Evolutionary conservation across 768 basidiomycete genomes (phyloP).

Genomic region (Termitomyces heimii): DNA sequence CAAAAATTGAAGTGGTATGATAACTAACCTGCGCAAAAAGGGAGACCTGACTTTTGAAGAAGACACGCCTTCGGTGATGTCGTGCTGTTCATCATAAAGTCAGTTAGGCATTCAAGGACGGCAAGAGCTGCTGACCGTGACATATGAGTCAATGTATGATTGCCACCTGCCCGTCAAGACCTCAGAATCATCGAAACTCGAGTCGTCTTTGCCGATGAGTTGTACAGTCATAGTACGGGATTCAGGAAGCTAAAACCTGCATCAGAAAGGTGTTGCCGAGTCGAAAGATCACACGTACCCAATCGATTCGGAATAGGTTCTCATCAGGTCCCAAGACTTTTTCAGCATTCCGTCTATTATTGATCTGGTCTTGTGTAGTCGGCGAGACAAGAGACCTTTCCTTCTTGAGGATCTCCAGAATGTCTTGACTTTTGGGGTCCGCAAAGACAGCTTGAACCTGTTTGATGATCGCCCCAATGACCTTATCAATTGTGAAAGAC

Average conservation of each 20-base stretch:
- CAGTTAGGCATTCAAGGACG: neutral
- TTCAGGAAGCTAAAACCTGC: constrained; percentile 45
- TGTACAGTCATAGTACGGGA: constrained; percentile 67
- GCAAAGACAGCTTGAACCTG: constrained; percentile 76
- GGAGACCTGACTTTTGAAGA: constrained; percentile 43
- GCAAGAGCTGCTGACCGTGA: constrained; percentile 39
- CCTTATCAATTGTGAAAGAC: constrained; percentile 91
- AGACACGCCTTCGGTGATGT: constrained; percentile 49
- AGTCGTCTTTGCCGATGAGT: constrained; percentile 75
- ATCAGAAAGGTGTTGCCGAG: neutral
- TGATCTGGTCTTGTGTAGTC: constrained; percentile 68
- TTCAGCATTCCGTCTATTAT: constrained; percentile 60
- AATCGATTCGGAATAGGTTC: constrained; percentile 75
- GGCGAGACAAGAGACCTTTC: constrained; percentile 55
- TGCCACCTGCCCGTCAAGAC: constrained; percentile 76
- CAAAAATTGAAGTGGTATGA: neutral
- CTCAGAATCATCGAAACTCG: constrained; percentile 69
- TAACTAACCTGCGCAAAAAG: constrained; percentile 59
- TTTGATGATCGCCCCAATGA: constrained; percentile 84
- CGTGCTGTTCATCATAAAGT: constrained; percentile 33
- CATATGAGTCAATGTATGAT: constrained; percentile 71
- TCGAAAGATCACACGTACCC: constrained; percentile 38
- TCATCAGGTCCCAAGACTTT: constrained; percentile 71
- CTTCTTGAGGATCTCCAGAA: constrained; percentile 63
- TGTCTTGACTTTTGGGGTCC: constrained; percentile 66